phyloP scores from a whole-genome alignment of 164 flowering plant species.

The Umbellularia californica region DNA sequence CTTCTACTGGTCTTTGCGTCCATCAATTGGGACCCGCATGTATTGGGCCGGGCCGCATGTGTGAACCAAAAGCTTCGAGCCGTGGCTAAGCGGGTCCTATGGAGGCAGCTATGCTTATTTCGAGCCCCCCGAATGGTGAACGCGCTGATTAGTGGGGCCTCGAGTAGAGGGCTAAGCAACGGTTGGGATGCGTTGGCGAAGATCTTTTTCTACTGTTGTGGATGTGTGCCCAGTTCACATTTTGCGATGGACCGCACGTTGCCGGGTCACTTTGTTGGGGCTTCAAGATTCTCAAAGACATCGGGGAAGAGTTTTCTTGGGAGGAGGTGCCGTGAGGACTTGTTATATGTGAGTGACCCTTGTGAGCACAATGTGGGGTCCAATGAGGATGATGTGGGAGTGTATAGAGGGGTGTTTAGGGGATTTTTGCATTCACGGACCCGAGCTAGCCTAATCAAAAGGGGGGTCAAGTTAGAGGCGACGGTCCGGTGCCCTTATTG shows the following conservation, averaged over 20 bases:
- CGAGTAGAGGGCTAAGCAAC: conserved; percentile 38
- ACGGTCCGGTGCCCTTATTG: conserved; percentile 69
- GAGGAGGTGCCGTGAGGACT: conserved; percentile 47
- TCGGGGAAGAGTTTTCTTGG: conserved; percentile 74
- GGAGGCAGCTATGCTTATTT: conserved; percentile 58
- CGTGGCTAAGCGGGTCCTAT: conserved; percentile 54
- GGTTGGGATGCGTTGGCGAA: conserved; percentile 82
- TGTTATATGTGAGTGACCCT: conserved; percentile 76
- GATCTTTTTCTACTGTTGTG: conserved; percentile 73
- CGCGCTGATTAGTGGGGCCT: conserved; percentile 30
- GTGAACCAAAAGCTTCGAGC: conserved; percentile 63
- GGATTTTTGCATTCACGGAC: conserved; percentile 59
- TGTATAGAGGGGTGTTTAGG: conserved; percentile 73
- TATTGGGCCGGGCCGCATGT: conserved; percentile 48
- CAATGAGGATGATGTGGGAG: conserved; percentile 51
- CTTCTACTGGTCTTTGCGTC: conserved; percentile 52
- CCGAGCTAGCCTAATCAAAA: conserved; percentile 43
- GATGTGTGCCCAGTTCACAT: conserved; percentile 43
- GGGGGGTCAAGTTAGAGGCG: conserved; percentile 49
- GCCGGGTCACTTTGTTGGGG: conserved; percentile 54
- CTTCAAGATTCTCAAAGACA: conserved; percentile 77
- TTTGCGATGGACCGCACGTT: conserved; percentile 27
- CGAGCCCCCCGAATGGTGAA: conserved; percentile 62
- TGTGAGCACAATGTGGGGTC: conserved; percentile 61
- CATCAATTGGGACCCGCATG: conserved; percentile 64